Conservation (phyloP, 768 basidiomycete species). For the Psilocybe cyanescens region DNA sequence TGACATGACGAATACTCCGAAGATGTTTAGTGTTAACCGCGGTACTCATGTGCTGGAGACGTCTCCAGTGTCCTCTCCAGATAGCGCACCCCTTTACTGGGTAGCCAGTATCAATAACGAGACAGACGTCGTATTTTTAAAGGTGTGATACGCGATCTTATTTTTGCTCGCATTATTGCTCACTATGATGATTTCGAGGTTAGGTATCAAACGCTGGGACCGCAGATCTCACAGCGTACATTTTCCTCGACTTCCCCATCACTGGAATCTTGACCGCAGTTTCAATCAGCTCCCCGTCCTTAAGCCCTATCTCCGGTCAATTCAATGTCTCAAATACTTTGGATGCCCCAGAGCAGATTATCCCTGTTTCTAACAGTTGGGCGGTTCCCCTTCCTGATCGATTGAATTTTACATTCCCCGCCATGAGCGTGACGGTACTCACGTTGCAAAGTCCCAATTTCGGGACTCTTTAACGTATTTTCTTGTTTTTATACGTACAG, state of each 20-base stretch:
- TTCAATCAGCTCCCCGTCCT: conserved; percentile 29
- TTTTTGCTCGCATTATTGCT: neutral
- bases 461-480: neutral
- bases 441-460: conserved; percentile 16
- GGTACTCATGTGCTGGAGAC: conserved; percentile 36
- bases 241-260: conserved; percentile 32
- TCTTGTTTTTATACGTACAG: too few relatives aligned
- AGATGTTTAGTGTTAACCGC: conserved; percentile 41
- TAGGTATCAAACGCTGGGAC: conserved; percentile 36
- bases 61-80: conserved; percentile 27
- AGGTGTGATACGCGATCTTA: conserved; percentile 22
- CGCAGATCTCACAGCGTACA: conserved; percentile 33
- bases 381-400: conserved; percentile 31
- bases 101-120: conserved; percentile 37
- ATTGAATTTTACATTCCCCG: conserved; percentile 38
- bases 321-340: conserved; percentile 38
- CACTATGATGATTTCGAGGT: neutral
- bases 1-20: neutral
- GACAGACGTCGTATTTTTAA: conserved; percentile 35
- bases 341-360: conserved; percentile 33
- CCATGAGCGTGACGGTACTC: conserved; percentile 35
- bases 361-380: conserved; percentile 30
- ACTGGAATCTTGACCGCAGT: conserved; percentile 27
- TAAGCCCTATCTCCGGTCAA: conserved; percentile 34
- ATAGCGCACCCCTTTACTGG: conserved; percentile 35